Conservation (phyloP, 208 protist species). For the Acanthamoeba lenticulata region DNA sequence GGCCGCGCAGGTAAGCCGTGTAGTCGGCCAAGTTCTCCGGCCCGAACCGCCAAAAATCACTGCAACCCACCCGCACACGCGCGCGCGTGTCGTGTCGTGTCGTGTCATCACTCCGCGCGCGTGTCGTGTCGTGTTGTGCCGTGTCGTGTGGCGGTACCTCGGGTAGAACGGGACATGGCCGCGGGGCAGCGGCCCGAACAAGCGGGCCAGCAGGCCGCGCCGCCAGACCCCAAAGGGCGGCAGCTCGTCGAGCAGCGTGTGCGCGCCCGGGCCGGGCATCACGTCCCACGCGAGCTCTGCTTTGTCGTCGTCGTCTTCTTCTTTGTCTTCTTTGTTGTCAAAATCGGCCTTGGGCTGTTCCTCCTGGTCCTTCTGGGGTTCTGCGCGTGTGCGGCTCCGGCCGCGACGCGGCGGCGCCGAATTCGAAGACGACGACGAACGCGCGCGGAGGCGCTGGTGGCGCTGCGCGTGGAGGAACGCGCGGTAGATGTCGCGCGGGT, state of each 20-base stretch:
- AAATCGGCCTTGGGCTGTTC: neutral
- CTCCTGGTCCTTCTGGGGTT: neutral
- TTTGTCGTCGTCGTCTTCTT: neutral
- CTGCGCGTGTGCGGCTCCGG: neutral
- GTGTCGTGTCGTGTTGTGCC: neutral
- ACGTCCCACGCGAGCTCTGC: neutral
- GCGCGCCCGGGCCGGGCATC: neutral
- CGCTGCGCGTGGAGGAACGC: neutral
- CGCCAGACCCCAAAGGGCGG: neutral
- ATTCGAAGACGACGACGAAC: neutral
- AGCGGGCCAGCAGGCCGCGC: neutral
- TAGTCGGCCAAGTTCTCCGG: neutral
- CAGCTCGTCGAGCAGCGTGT: neutral
- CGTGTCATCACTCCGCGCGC: neutral
- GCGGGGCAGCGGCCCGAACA: neutral
- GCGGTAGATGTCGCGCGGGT: neutral
- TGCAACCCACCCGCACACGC: neutral
- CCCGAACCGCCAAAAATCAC: slow-evolving; percentile 5
- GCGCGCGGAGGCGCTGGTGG: neutral
- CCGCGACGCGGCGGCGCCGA: neutral
- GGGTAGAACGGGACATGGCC: neutral
- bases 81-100: neutral
- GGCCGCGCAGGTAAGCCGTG: neutral
- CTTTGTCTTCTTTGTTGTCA: neutral
- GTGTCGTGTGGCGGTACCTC: neutral